Evolutionary conservation across 805 yeast genomes (phyloP).

Genomic region (Saturnispora hagleri): DNA sequence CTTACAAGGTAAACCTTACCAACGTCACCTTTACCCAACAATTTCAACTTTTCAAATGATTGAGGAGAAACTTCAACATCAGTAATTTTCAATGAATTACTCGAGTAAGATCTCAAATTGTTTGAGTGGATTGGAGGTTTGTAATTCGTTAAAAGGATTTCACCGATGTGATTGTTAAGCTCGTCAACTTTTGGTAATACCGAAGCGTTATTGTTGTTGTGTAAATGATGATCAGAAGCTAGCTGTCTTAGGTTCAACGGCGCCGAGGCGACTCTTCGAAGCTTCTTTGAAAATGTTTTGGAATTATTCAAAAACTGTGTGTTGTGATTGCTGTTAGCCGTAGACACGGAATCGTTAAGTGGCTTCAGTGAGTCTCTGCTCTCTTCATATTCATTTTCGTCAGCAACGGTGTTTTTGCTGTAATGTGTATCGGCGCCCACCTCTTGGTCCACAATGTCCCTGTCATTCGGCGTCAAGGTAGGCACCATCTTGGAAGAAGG

Average conservation of each 20-base stretch:
- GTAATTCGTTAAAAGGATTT: conserved; percentile 28
- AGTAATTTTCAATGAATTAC: conserved; percentile 62
- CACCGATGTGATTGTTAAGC: conserved; percentile 30
- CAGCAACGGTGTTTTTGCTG: not conserved
- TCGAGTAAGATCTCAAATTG: conserved; percentile 51
- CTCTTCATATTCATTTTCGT: conserved; percentile 8
- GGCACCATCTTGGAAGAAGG: conserved; percentile 14
- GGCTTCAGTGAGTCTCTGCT: conserved; percentile 12
- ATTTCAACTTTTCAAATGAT: conserved; percentile 78
- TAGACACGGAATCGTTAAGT: conserved; percentile 3
- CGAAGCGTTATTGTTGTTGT: not conserved
- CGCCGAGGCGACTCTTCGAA: conserved; percentile 78
- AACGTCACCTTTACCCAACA: conserved; percentile 96
- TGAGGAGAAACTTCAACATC: conserved; percentile 78
- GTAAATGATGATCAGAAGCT: conserved; percentile 11
- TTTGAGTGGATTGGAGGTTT: conserved; percentile 27
- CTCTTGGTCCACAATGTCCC: conserved; percentile 20
- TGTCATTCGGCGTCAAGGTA: conserved; percentile 16
- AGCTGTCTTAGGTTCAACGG: conserved; percentile 50
- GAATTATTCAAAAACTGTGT: not conserved
- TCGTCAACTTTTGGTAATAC: conserved; percentile 11
- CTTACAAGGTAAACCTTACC: conserved; percentile 92
- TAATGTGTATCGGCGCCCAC: not conserved
- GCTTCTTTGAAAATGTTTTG: conserved; percentile 29
- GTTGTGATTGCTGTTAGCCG: not conserved